Base-by-base conservation (phyloP, 2,329 filamentous ascomycete species). In the Ophiocordyceps camponoti-floridani region DNA sequence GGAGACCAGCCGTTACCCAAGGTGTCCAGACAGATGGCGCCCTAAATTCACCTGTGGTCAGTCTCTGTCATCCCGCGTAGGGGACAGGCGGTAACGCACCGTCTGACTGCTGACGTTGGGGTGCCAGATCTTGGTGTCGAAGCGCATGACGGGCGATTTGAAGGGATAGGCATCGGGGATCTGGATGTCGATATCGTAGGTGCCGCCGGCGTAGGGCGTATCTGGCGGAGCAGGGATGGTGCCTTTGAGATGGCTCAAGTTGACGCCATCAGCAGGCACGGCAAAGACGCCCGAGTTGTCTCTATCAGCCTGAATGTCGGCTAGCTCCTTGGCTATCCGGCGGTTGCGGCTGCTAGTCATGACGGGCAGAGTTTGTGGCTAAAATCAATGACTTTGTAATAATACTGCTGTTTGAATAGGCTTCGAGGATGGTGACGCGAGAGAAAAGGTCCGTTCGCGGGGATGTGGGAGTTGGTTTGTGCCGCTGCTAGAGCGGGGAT, bases 51-150 rank as follows among this genome's bases (percentile, higher is more conserved):
- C 31, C 31, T 9, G 9, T 42, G 31, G n/a, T 23, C 45, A 38
- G 43, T 41, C 3, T 41, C 3, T 53, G 44, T 45, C 18, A n/a
- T 41, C 7, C 13, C n/a, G 7, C 18, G 12, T 1, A 12, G 35
- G 7, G 10, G 7, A 11, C 7, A n/a, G 13, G 16, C 2, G 14
- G 26, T 9, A 16, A 69, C 79, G 57, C 66, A 94, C 87, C 38
- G 88, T 95, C 59, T 91, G 83, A 56, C 83, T 89, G 70, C 84
- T 93, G 65, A 98, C 77, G 58, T 98, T 98, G 31, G 91, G 91
- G 61, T 98, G 91, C 88, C 88, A 98, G 53, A 96, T 82, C 62
- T 82, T 88, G 50, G 91, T 98, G 51, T 82, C 75, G 58, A 96
- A 96, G 54, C 77, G 82, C 82, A 98, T 96, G 47, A 76, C 62